phyloP scores from a whole-genome alignment of 75 land plant species.

The Larix kaempferi region DNA sequence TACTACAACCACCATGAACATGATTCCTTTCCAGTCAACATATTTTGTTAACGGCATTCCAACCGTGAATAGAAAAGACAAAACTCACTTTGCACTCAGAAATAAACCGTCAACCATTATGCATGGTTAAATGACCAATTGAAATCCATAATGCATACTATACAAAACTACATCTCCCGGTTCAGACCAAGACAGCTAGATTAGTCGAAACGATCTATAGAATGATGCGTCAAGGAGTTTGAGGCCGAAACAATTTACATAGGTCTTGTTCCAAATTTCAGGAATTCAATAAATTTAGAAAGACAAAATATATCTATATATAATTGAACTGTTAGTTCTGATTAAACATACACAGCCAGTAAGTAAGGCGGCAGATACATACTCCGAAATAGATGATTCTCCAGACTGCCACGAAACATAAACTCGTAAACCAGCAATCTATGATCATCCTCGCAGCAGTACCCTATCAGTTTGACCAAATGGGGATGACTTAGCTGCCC shows the following conservation, averaged over 20 bases:
- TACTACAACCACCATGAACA: not conserved
- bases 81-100: not conserved
- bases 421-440: constrained; percentile 15
- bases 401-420: constrained; percentile 13
- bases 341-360: not conserved
- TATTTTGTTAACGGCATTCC: no score
- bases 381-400: constrained; percentile 16
- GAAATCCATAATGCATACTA: not conserved
- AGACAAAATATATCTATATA: not conserved
- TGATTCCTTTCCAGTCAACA: not conserved
- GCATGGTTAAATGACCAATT: not conserved
- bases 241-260: not conserved
- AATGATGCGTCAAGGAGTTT: not conserved
- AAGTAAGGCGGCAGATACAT: not conserved
- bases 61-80: not conserved
- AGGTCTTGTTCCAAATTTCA: not conserved
- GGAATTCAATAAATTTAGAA: not conserved
- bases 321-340: not conserved
- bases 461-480: constrained; percentile 16
- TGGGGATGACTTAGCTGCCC: constrained; percentile 14
- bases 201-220: not conserved
- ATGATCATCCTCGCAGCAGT: constrained; percentile 15
- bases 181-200: not conserved
- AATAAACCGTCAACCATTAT: not conserved
- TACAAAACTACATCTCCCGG: not conserved